phyloP scores from a whole-genome alignment of 352 stramenopile genomes.

The Phytophthora aleatoria region DNA sequence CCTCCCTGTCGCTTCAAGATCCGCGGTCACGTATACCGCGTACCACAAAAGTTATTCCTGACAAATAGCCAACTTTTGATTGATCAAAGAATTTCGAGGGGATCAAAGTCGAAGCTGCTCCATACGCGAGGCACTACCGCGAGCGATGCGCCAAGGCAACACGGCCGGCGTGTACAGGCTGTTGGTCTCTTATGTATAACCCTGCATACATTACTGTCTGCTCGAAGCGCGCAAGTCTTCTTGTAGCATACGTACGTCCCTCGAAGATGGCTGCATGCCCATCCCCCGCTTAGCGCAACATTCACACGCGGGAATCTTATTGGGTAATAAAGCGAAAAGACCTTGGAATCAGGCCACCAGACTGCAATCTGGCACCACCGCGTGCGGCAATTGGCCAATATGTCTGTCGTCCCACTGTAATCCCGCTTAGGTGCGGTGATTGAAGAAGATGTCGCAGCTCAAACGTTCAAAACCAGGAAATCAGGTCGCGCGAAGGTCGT shows the following conservation, averaged over 20 bases:
- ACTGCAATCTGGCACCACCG: slow-evolving; percentile 1
- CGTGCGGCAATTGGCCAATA: slow-evolving; percentile 3
- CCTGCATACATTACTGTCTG: too few relatives aligned
- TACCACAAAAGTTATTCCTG: too few relatives aligned
- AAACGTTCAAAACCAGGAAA: slow-evolving; percentile 6
- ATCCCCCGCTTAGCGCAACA: slow-evolving; percentile 17
- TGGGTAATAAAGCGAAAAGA: slow-evolving; percentile 7
- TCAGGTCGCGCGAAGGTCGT: slow-evolving; percentile 24
- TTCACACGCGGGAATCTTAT: slow-evolving; percentile 1
- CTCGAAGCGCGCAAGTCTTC: not conserved
- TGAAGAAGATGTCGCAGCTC: slow-evolving; percentile 34
- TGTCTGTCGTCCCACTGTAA: slow-evolving; percentile 8
- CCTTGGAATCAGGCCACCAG: slow-evolving; percentile 7
- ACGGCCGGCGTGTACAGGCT: too few relatives aligned
- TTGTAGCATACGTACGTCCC: slow-evolving; percentile 5
- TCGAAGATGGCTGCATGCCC: slow-evolving; percentile 18
- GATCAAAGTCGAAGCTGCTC: too few relatives aligned
- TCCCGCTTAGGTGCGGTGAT: slow-evolving; percentile 9
- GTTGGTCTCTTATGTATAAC: too few relatives aligned
- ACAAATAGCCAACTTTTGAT: too few relatives aligned
- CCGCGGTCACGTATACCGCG: too few relatives aligned
- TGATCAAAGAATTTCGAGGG: too few relatives aligned
- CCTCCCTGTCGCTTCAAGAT: too few relatives aligned
- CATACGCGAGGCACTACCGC: too few relatives aligned
- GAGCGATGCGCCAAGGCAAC: too few relatives aligned